phyloP scores from a whole-genome alignment of 345 rosid species.

The Moringa oleifera region DNA sequence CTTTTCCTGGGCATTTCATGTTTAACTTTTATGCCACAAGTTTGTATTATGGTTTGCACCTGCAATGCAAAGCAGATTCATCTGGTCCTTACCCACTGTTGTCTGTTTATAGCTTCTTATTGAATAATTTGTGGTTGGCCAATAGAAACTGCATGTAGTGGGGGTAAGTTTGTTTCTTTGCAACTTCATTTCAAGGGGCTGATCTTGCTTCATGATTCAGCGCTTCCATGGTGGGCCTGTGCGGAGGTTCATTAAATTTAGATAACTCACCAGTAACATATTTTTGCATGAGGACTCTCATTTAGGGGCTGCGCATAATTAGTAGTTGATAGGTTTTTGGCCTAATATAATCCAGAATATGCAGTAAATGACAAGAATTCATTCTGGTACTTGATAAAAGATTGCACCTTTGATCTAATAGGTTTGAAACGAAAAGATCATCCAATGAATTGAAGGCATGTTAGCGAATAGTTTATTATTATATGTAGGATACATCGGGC shows the following conservation, averaged over 20 bases:
- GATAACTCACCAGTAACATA: no score
- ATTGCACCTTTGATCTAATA: not conserved
- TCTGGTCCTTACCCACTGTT: not conserved
- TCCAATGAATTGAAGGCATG: not conserved
- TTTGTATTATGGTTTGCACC: not conserved
- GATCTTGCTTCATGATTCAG: no score
- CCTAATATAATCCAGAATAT: not conserved
- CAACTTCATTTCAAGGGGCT: no score
- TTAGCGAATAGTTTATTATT: not conserved
- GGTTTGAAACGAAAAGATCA: not conserved
- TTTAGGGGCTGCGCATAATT: not conserved
- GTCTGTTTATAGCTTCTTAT: no score
- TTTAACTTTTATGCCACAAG: constrained; percentile 4
- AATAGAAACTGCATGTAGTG: no score
- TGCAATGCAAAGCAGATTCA: no score
- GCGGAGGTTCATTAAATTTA: no score
- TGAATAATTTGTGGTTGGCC: no score
- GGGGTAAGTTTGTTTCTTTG: no score
- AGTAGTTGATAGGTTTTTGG: not conserved
- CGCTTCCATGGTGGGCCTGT: no score
- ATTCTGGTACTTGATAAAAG: not conserved
- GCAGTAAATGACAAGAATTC: no score
- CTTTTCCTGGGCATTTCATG: not conserved
- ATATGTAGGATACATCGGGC: no score
- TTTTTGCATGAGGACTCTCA: not conserved